Evolutionary conservation across 129 eudicot species (phyloP), one percentile per base, ranked within the genome.

Genomic region (Rutidosis leptorrhynchoides): DNA sequence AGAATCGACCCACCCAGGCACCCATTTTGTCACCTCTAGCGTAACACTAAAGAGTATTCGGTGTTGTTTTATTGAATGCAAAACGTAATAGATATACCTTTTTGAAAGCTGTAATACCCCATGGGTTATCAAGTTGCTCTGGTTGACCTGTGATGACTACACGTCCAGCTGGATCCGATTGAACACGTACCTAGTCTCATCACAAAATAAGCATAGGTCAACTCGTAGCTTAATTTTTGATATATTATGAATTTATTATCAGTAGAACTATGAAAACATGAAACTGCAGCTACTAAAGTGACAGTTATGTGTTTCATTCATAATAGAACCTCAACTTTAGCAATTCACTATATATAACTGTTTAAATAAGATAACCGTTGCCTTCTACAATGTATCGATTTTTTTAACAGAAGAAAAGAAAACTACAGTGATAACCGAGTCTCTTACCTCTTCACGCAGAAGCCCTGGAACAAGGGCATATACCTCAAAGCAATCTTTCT

Each of bases 381-480:
- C 46, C 46, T 40, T 40, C n/a, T 12, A 40, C 4, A 40, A n/a
- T n/a, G n/a, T n/a, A n/a, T n/a, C n/a, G n/a, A n/a, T n/a, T n/a
- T n/a, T n/a, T n/a, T n/a, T n/a, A n/a, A n/a, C n/a, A n/a, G 3
- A 7, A n/a, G 19, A n/a, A 49, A 61, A 42, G 1, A 59, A 2
- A 40, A 19, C 0, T 33, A 6, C 21, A 45, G 10, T 28, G 37
- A 58, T 9, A 58, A 26, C 30, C 22, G 14, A 61, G 65, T 56
- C 48, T 45, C 79, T 74, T 65, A 90, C 97, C 97, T 84, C 95
- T 82, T 91, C 94, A 7, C 94, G 88, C 58, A 91, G 74, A 66
- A 91, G 95, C 65, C 98, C 98, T 1, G 98, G 98, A 49, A 91
- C 96, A 22, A 91, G 74, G 59, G 94, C 94, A 83, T 91, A 91